phyloP scores from a whole-genome alignment of 306 rosid genomes.

The Aeschynomene evenia region DNA sequence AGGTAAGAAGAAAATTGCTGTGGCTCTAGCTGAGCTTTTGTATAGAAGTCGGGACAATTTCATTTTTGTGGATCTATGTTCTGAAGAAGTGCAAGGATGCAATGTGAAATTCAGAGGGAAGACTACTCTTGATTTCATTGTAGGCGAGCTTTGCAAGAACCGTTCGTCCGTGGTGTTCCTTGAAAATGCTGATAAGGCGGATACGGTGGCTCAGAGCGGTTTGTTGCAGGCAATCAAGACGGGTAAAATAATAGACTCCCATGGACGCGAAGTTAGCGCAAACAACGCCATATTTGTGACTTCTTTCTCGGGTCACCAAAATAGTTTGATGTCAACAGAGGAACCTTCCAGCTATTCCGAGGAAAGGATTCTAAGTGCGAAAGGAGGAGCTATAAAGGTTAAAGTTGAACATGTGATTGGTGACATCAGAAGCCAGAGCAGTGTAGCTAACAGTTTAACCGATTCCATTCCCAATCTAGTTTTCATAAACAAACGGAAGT shows the following conservation, averaged over 20 bases:
- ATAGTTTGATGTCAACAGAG: constrained; percentile 19
- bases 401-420: constrained; percentile 44
- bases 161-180: constrained; percentile 74
- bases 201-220: constrained; percentile 54
- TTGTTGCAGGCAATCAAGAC: constrained; percentile 71
- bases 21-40: constrained; percentile 68
- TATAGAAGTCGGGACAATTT: constrained; percentile 59
- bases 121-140: constrained; percentile 70
- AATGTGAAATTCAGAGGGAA: constrained; percentile 77
- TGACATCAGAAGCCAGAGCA: constrained; percentile 41
- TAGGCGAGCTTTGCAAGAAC: constrained; percentile 66
- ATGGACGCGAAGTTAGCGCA: constrained; percentile 80
- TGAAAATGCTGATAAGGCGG: constrained; percentile 83
- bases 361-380: constrained; percentile 58
- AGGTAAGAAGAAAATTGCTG: constrained; percentile 70
- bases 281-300: constrained; percentile 61
- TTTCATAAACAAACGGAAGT: constrained; percentile 72
- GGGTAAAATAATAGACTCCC: constrained; percentile 73
- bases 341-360: constrained; percentile 54
- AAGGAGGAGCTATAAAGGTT: constrained; percentile 54
- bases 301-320: constrained; percentile 42
- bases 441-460: constrained; percentile 29
- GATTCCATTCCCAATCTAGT: constrained; percentile 39
- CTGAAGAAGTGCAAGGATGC: constrained; percentile 51
- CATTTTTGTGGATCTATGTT: constrained; percentile 60